phyloP scores from a whole-genome alignment of 192 early-diverging fungal genomes.

The Coemansia erecta region DNA sequence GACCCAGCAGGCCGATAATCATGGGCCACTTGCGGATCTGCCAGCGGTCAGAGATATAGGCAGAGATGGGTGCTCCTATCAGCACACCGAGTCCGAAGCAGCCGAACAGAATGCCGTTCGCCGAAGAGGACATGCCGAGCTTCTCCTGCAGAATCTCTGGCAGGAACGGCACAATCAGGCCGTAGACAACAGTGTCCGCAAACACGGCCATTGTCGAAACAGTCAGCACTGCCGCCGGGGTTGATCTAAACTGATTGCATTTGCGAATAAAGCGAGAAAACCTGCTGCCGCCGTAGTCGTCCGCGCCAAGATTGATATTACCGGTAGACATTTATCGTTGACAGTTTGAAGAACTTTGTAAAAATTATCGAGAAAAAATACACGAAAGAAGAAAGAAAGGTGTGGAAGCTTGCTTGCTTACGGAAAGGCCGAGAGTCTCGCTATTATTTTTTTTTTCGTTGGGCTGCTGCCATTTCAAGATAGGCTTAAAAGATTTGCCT shows the following conservation, averaged over 20 bases:
- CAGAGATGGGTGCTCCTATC: conserved; percentile 63
- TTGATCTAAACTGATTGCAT: conserved; percentile 44
- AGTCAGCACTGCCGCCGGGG: conserved; percentile 38
- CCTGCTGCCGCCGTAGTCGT: conserved; percentile 23
- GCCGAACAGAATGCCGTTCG: conserved; percentile 69
- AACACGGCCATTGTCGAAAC: conserved; percentile 62
- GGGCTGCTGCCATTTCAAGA: no score
- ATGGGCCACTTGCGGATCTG: conserved; percentile 72
- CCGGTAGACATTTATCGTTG: no score
- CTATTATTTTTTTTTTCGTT: no score
- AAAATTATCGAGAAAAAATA: no score
- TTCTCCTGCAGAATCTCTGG: conserved; percentile 64
- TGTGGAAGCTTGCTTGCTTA: no score
- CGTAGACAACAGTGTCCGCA: conserved; percentile 68
- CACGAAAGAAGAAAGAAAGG: no score
- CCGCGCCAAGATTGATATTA: conserved; percentile 7
- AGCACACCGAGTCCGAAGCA: conserved; percentile 69
- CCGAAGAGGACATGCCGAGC: conserved; percentile 55
- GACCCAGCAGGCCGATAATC: conserved; percentile 66
- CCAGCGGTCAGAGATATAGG: conserved; percentile 69
- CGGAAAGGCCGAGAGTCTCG: no score
- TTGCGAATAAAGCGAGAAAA: conserved; percentile 22
- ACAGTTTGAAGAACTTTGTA: no score
- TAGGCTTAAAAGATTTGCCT: no score
- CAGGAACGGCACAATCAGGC: conserved; percentile 67